Base-by-base conservation (phyloP, 805 yeast genomes). In the Pichia phayaonensis region DNA sequence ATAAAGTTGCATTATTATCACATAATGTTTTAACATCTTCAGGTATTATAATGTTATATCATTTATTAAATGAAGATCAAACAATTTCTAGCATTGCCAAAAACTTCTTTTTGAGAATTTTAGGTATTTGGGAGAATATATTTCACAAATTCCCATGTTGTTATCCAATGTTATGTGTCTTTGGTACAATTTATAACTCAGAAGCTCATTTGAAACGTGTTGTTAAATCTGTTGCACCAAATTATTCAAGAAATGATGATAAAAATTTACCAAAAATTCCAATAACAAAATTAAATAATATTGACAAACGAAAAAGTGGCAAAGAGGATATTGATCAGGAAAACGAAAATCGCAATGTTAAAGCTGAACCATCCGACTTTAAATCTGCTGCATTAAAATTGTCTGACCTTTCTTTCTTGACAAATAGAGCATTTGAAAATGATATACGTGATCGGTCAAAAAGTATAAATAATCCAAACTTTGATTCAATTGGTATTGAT, bases 31-130 rank as follows among this genome's bases (percentile, higher is more conserved):
- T 83, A 38, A 83, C 82, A 61, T 74, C 83, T 27, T 84, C 90
- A 1, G 71, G 83, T 52, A 72, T 83, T 55, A 80, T 86, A 72
- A 77, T 86, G 65, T 69, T 83, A n/a, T 83, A 84, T 64, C 90
- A 85, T 66, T 73, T 80, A 40, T 53, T 54, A 38, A 63, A 63
- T 51, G 56, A 58, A 34, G 66, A 64, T 51, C 46, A 56, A 51
- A 54, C 50, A 24, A 50, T 64, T 16, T 50, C 62, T 1, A 49
- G 55, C 24, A 57, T 63, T 22, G 60, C 68, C 1, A 53, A 56
- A 24, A 58, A 57, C 8, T 56, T 60, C n/a, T 57, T 62, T 31
- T 41, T 56, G 6, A 57, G 51, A 42, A 55, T 60, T 18, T 40
- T 63, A 11, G 46, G 61, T 27, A 69, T 75, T 12, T 59, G 76